These are phyloP conservation scores for Furcasterigmium furcatum DNA, from an alignment of 2,329 filamentous ascomycete species.

Conservation along the genomic window DNA sequence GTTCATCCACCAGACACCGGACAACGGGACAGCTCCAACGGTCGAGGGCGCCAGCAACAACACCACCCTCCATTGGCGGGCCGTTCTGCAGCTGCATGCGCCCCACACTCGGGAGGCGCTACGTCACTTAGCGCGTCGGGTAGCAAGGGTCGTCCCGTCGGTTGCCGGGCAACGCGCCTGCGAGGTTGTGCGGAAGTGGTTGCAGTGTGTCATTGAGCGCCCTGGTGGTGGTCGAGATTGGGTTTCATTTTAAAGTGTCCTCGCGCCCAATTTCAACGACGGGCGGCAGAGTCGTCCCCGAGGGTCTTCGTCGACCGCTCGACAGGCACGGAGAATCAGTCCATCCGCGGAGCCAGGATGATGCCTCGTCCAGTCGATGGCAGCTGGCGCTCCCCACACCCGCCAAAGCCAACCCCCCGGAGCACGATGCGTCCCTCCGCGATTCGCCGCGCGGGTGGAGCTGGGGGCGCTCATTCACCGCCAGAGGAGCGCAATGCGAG, in stretches of 20 bases:
- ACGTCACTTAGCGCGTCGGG: constrained; percentile 10
- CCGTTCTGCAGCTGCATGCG: background rate
- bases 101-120: constrained; percentile 2
- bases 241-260: too few relatives aligned
- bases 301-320: too few relatives aligned
- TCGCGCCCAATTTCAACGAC: too few relatives aligned
- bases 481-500: constrained; percentile 8
- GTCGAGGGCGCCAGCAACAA: too few relatives aligned
- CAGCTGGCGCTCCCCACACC: too few relatives aligned
- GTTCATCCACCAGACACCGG: too few relatives aligned
- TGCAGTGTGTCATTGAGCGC: background rate
- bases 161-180: constrained; percentile 12
- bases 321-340: too few relatives aligned
- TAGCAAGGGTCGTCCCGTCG: constrained; percentile 10
- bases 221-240: too few relatives aligned
- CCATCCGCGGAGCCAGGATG: too few relatives aligned
- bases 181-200: background rate
- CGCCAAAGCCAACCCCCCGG: background rate
- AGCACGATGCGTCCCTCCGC: constrained; percentile 9
- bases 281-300: too few relatives aligned
- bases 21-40: too few relatives aligned
- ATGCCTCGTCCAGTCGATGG: too few relatives aligned
- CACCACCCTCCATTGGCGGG: background rate
- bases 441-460: constrained; percentile 20
- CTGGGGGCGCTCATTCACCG: constrained; percentile 10